Base-by-base conservation (phyloP, 2,329 filamentous ascomycete genomes). In the Claviceps monticola region DNA sequence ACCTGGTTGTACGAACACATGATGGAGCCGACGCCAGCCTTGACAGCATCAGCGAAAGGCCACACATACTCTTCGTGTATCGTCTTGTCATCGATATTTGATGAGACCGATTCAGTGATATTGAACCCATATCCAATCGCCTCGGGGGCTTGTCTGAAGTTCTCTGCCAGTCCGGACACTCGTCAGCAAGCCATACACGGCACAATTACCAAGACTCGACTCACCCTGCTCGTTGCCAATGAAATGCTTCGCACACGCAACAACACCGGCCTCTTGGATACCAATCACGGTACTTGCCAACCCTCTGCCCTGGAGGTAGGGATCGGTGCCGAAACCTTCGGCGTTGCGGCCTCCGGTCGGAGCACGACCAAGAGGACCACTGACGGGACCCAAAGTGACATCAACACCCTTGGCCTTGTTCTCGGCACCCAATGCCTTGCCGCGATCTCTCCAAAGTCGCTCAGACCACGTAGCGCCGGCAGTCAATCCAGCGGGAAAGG, bases 401-500 rank as follows among this genome's bases (percentile, higher is more conserved):
- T 93, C 84, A 41, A 88, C 74, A 55, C 88, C 88, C 69, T 93
- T 94, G 56, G 69, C 82, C 54, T 78, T 80, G 60, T 85, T 80
- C 63, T 94, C 88, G 9, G 62, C 58, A 13, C 73, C 75, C 67
- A 78, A 70, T 51, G 70, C 65, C 52, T 67, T 62, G 19, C 72
- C 75, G 51, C 75, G 67, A 34, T 70, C 66, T 53, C 71, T 69
- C 63, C 89, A 83, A 34, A 94, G 74, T 13, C 71, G 66, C 53
- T 84, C 79, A 65, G 90, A 85, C 76, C 84, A 95, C 0, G 88
- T 87, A n/a, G 88, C 86, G 14, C 85, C 90, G 34, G 86, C 78
- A 5, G 86, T 89, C 58, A 89, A 74, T 47, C 86, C 88, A 0
- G 84, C 82, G 0, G 86, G 78, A 65, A 94, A 95, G 1, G 84